Base-by-base conservation (phyloP, 805 yeast genomes). In the Nakazawaea pomicola region DNA sequence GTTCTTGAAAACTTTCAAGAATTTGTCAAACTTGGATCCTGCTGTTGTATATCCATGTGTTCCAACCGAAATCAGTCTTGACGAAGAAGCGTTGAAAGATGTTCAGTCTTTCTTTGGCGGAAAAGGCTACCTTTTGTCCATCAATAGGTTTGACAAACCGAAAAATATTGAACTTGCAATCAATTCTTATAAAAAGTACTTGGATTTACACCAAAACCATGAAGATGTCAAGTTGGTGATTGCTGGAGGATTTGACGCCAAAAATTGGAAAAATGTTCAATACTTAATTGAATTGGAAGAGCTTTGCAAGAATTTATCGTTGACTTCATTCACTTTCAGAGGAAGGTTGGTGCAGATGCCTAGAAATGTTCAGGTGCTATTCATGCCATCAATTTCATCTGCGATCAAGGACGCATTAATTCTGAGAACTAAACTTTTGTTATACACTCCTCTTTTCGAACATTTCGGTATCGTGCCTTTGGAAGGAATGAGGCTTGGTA, bases 391-490 rank as follows among this genome's bases (percentile, higher is more conserved):
- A 0, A 76, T 91, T 7, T 72, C 84, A 30, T 70, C 88, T 1
- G 56, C 70, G 2, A 57, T 84, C 45, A 87, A 88, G 60, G 79
- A 70, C 55, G 64, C 72, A 2, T 68, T 93, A 20, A 63, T 93
- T 25, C 57, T 70, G 29, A 60, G 66, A 8, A 70, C 90, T 2
- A 70, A 72, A 35, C 50, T 84, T 42, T 67, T 93, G 17, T 62
- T 90, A 33, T 93, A 93, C 56, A 93, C 99, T 0, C 99, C 99
- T 3, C 70, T 84, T 0, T 74, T 74, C 52, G 99, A 93, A 60
- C 99, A 93, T 63, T 93, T 93, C 57, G 99, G 99, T 11, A 93
- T 93, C 48, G 99, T 93, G 8, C 99, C 99, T 1, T 70, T 93
- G 12, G 99, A 93, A 58, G 90, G 96, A 10, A 90, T 93, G 97